phyloP scores from a whole-genome alignment of 2,329 filamentous ascomycete species.

The Scopulariopsis brevicaulis region DNA sequence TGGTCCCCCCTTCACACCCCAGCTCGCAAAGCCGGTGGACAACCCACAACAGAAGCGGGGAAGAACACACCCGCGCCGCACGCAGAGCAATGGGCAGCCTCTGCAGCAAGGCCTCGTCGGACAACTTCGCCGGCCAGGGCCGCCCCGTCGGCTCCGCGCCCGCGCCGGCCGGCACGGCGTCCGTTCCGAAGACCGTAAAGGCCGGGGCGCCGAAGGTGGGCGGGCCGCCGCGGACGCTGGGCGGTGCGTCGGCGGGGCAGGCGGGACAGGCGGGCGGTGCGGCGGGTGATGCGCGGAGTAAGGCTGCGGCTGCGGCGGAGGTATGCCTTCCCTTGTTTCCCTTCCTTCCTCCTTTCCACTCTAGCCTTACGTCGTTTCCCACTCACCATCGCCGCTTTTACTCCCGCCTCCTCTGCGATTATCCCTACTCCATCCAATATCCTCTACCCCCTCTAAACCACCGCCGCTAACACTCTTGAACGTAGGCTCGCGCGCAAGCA shows the following conservation, averaged over 20 bases:
- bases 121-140: constrained; percentile 61
- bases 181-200: constrained; percentile 32
- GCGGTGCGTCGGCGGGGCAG: constrained; percentile 22
- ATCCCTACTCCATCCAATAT: background rate
- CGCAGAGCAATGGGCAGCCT: constrained; percentile 63
- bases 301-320: constrained; percentile 75
- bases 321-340: constrained; percentile 35
- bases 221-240: constrained; percentile 53
- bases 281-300: constrained; percentile 51
- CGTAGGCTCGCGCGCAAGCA: constrained; percentile 54
- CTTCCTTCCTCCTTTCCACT: constrained; percentile 1
- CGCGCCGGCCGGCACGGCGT: constrained; percentile 24
- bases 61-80: background rate
- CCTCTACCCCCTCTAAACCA: background rate
- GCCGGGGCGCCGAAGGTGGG: constrained; percentile 42
- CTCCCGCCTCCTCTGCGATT: constrained; percentile 1
- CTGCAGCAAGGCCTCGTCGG: constrained; percentile 62
- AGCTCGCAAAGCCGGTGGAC: background rate
- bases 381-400: constrained; percentile 6
- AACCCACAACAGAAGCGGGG: no score
- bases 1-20: background rate
- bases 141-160: constrained; percentile 55
- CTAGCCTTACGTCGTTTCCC: background rate
- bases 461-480: background rate
- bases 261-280: constrained; percentile 6